phyloP scores from a whole-genome alignment of 768 basidiomycete species.

The Calocybe gangraenosa region DNA sequence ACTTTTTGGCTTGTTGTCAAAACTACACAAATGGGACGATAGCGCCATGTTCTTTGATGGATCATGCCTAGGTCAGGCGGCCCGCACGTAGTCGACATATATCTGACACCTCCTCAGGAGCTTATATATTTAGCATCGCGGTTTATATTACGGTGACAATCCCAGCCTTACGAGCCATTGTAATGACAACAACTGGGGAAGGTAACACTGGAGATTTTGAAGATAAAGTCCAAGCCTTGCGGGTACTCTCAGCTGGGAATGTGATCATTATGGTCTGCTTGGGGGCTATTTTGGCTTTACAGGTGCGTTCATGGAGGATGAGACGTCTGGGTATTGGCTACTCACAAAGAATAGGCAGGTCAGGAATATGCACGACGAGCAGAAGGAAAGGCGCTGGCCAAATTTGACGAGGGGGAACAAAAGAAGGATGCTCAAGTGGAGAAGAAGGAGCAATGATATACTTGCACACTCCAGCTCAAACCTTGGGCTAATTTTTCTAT shows the following conservation, averaged over 20 bases:
- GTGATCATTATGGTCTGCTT: slow-evolving; percentile 74
- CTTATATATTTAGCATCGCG: slow-evolving; percentile 70
- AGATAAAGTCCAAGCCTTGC: slow-evolving; percentile 76
- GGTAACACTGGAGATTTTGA: slow-evolving; percentile 31
- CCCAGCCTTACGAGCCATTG: slow-evolving; percentile 73
- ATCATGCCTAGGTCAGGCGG: slow-evolving; percentile 69
- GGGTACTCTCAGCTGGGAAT: slow-evolving; percentile 82
- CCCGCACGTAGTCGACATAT: slow-evolving; percentile 1
- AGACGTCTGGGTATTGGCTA: background rate
- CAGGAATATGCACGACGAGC: slow-evolving; percentile 76
- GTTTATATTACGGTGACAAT: slow-evolving; percentile 84
- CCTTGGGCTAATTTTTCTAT: too few relatives aligned
- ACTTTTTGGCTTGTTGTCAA: slow-evolving; percentile 67
- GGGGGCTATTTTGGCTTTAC: slow-evolving; percentile 60
- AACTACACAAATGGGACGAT: slow-evolving; percentile 86
- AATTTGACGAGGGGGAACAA: slow-evolving; percentile 26
- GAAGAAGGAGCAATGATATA: slow-evolving; percentile 36
- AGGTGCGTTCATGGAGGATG: slow-evolving; percentile 49
- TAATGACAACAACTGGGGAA: slow-evolving; percentile 51
- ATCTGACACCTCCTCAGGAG: slow-evolving; percentile 38
- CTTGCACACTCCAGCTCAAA: too few relatives aligned
- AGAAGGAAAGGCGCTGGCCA: slow-evolving; percentile 46
- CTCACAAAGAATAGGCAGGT: slow-evolving; percentile 52
- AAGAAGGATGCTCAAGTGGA: slow-evolving; percentile 21
- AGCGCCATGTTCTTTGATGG: slow-evolving; percentile 96